phyloP scores from a whole-genome alignment of 2,329 filamentous ascomycete species.

The Colletotrichum trifolii region DNA sequence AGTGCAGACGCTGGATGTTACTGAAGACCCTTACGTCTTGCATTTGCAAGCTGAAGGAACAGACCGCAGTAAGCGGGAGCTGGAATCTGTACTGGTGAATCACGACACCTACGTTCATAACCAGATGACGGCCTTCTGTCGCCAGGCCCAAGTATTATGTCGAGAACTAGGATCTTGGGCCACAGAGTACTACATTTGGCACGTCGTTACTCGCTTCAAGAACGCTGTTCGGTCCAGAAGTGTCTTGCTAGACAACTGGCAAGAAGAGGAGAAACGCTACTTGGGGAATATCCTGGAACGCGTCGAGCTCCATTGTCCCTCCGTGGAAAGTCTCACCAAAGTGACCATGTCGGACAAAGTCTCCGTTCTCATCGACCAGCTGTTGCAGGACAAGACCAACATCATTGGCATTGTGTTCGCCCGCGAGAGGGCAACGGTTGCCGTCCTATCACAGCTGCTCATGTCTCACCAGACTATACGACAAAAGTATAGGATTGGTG shows the following conservation, averaged over 20 bases:
- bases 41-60: slow-evolving; percentile 55
- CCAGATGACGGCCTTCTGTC: slow-evolving; percentile 66
- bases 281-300: slow-evolving; percentile 58
- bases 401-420: slow-evolving; percentile 75
- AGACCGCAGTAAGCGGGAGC: slow-evolving; percentile 50
- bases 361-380: slow-evolving; percentile 60
- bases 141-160: slow-evolving; percentile 61
- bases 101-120: slow-evolving; percentile 62
- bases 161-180: slow-evolving; percentile 75
- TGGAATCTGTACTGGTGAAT: slow-evolving; percentile 53
- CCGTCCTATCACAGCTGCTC: slow-evolving; percentile 69
- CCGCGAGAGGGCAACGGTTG: slow-evolving; percentile 69
- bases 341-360: slow-evolving; percentile 68
- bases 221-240: slow-evolving; percentile 38
- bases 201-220: slow-evolving; percentile 53
- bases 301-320: slow-evolving; percentile 44
- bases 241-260: slow-evolving; percentile 52
- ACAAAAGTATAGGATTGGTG: slow-evolving; percentile 60
- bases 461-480: slow-evolving; percentile 59
- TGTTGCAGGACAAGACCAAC: slow-evolving; percentile 55
- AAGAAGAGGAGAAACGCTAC: slow-evolving; percentile 65
- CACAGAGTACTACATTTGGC: slow-evolving; percentile 71
- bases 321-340: slow-evolving; percentile 35
- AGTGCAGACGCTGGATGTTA: slow-evolving; percentile 62
- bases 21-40: slow-evolving; percentile 69